phyloP scores from a whole-genome alignment of 148 eudicot species.

The Mesembryanthemum crystallinum region DNA sequence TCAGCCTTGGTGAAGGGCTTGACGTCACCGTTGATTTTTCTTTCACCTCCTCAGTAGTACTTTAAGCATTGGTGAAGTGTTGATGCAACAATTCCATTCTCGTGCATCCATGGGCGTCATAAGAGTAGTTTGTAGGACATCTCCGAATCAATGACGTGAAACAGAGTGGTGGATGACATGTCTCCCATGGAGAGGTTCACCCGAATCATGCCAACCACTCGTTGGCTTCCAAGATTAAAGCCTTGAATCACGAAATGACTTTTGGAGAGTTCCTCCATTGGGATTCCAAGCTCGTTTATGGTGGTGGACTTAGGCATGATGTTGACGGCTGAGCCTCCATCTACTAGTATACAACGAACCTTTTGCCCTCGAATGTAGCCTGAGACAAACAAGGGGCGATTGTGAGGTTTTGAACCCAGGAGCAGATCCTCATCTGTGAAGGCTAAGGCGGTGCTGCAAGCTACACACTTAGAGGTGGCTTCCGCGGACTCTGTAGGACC shows the following conservation, averaged over 20 bases:
- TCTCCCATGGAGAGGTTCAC: background rate
- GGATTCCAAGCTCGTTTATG: no score
- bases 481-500: background rate
- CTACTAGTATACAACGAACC: background rate
- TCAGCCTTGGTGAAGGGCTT: slow-evolving; percentile 6
- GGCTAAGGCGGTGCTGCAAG: background rate
- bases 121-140: background rate
- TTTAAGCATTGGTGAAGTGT: slow-evolving; percentile 14
- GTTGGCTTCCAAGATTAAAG: background rate
- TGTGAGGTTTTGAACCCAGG: background rate
- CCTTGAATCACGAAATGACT: slow-evolving; percentile 2
- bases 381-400: background rate
- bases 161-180: no score
- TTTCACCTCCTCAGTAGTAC: background rate
- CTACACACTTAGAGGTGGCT: background rate
- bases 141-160: background rate
- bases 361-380: background rate
- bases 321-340: slow-evolving; percentile 2
- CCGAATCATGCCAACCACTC: background rate
- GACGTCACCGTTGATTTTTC: background rate
- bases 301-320: background rate
- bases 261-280: no score
- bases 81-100: slow-evolving; percentile 7
- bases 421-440: slow-evolving; percentile 5
- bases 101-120: background rate